Evolutionary conservation across 148 eudicot species (phyloP).

Genomic region (Rhododendron ovatum): DNA sequence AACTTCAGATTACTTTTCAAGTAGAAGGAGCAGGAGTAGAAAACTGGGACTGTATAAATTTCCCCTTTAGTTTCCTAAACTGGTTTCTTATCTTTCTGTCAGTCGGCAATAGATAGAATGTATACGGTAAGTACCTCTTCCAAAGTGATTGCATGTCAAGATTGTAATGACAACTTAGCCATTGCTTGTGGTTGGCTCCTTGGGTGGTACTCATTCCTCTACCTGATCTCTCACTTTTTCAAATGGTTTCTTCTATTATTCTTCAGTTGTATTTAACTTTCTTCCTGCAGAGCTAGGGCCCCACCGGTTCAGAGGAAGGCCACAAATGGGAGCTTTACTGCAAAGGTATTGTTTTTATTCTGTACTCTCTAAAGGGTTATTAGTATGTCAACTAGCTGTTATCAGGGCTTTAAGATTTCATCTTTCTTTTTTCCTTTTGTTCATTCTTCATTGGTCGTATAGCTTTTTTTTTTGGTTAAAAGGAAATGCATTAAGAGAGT

Average conservation of each 20-base stretch:
- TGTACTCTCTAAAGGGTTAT: neutral
- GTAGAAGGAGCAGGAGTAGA: conserved; percentile 1
- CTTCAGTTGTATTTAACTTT: conserved; percentile 13
- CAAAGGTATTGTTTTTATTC: conserved; percentile 28
- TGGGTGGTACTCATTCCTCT: conserved; percentile 21
- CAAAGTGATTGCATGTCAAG: neutral
- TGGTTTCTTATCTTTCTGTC: conserved; percentile 25
- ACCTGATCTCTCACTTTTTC: neutral
- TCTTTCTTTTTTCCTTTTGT: neutral
- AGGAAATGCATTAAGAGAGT: no score
- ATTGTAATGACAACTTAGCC: conserved; percentile 10
- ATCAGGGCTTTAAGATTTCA: neutral
- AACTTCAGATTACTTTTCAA: neutral
- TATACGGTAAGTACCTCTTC: conserved; percentile 8
- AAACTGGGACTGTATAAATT: neutral
- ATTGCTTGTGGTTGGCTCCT: conserved; percentile 6
- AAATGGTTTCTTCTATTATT: conserved; percentile 13
- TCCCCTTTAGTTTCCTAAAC: neutral
- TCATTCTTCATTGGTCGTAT: neutral
- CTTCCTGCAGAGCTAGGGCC: conserved; percentile 57
- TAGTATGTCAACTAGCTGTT: neutral
- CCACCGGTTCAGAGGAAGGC: conserved; percentile 24
- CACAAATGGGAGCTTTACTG: conserved; percentile 29
- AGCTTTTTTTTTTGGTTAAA: no score
- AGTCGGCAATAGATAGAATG: conserved; percentile 1